Percentiles rank a stretch among this genome's conserved stretches.
These are phyloP conservation scores for Plectosphaerella cucumerina DNA, from an alignment of 2,329 filamentous ascomycete genomes.

Conservation along the genomic window DNA sequence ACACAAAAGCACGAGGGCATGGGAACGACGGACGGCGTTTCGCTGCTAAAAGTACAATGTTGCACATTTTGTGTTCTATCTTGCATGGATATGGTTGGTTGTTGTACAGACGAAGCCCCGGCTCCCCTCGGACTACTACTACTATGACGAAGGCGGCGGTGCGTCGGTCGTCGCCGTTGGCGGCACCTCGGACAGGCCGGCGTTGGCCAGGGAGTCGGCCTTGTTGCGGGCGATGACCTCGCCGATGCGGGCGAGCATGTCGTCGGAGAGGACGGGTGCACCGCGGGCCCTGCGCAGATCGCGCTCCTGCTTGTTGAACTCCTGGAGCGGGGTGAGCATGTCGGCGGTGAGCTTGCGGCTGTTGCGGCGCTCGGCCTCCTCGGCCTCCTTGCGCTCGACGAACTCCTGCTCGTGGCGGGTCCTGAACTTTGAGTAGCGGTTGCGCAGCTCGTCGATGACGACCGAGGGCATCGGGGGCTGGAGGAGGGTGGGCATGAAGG, in stretches of 20 bases:
- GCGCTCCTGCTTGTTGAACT: constrained; percentile 53
- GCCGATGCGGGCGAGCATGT: constrained; percentile 60
- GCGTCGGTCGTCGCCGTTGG: not conserved
- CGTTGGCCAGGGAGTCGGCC: constrained; percentile 31
- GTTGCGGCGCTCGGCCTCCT: constrained; percentile 46
- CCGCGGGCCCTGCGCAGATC: constrained; percentile 46
- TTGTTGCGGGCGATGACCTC: constrained; percentile 55
- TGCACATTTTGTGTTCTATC: constrained; percentile 9
- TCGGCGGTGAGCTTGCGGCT: constrained; percentile 21
- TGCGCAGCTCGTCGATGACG: constrained; percentile 83
- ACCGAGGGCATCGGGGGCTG: constrained; percentile 70
- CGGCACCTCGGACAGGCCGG: constrained; percentile 27
- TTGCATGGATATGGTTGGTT: not conserved
- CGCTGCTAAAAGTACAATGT: constrained; percentile 14
- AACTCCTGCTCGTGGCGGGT: constrained; percentile 76
- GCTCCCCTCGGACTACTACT: not conserved
- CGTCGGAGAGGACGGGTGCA: constrained; percentile 51
- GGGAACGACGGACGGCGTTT: constrained; percentile 2
- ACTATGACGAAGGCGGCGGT: not conserved
- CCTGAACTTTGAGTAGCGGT: constrained; percentile 77
- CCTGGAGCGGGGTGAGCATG: constrained; percentile 55
- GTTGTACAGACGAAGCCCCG: not conserved
- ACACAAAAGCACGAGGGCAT: not conserved
- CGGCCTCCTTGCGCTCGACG: constrained; percentile 57
- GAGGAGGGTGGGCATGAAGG: constrained; percentile 75